Conservation (phyloP, 2,329 filamentous ascomycete species). For the Rhynchosporium graminicola region DNA sequence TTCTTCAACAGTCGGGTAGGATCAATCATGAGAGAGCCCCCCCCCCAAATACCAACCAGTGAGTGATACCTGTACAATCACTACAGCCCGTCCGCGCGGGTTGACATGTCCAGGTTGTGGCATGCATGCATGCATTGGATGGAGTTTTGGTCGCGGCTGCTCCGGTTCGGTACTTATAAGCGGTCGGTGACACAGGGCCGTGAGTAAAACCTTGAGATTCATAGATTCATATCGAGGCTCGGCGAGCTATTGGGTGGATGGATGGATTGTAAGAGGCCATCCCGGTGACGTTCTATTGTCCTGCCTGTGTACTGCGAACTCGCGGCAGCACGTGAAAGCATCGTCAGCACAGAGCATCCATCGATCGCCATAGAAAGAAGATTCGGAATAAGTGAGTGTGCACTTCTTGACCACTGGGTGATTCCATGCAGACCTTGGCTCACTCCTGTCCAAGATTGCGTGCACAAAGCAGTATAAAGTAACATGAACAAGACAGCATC, state of each 20-base stretch:
- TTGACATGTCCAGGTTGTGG: not conserved
- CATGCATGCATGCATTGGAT: not conserved
- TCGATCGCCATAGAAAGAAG: not conserved
- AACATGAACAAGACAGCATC: constrained; percentile 18
- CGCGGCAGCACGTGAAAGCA: constrained; percentile 7
- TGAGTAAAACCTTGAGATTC: not conserved
- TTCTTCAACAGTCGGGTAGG: constrained; percentile 16
- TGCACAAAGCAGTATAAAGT: not conserved
- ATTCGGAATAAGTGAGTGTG: constrained; percentile 18
- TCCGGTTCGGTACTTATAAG: not conserved
- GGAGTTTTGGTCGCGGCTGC: not conserved
- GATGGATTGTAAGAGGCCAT: not conserved
- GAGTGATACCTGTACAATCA: not conserved
- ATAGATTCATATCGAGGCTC: not conserved
- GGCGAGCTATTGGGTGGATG: not conserved
- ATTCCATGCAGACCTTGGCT: constrained; percentile 16
- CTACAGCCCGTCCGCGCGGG: constrained; percentile 9
- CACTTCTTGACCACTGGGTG: not conserved
- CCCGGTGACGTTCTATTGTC: not conserved
- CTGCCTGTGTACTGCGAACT: constrained; percentile 13
- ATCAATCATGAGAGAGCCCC: not conserved
- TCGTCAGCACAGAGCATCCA: constrained; percentile 1
- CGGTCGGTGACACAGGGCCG: constrained; percentile 7
- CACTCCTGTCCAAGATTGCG: not conserved
- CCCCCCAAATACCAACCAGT: too few species aligned